Evolutionary conservation across 2,329 filamentous ascomycete genomes (phyloP).

Genomic region (Orbilia blumenaviensis): DNA sequence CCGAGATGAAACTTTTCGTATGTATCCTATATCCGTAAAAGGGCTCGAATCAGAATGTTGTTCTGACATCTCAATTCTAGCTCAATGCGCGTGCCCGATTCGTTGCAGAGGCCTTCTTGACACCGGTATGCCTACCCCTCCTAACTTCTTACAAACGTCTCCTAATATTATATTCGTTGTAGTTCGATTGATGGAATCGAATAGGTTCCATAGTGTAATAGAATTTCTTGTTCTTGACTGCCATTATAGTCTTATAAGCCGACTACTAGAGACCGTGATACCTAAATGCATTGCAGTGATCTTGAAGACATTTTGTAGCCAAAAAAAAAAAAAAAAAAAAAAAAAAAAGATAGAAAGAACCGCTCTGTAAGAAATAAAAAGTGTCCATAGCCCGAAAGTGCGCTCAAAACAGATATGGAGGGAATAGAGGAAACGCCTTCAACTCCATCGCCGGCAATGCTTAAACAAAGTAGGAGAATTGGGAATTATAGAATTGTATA

Average conservation of each 20-base stretch:
- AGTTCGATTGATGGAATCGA: conserved; percentile 36
- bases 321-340: too few species aligned
- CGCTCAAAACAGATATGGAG: neutral
- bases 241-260: neutral
- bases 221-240: neutral
- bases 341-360: too few species aligned
- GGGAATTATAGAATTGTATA: neutral
- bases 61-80: conserved; percentile 63
- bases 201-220: neutral
- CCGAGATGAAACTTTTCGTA: conserved; percentile 99
- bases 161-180: neutral
- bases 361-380: neutral
- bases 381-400: neutral
- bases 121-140: conserved; percentile 71
- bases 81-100: conserved; percentile 96
- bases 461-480: neutral
- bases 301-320: neutral
- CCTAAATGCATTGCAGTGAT: neutral
- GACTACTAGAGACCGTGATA: neutral
- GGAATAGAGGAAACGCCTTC: neutral
- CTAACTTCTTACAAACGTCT: neutral
- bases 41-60: conserved; percentile 36
- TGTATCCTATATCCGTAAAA: conserved; percentile 61
- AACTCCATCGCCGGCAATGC: neutral
- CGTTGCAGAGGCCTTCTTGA: conserved; percentile 97